Percentiles rank a stretch among this genome's conserved stretches.
These are phyloP conservation scores for Ophiocordyceps robertsii DNA, from an alignment of 2,329 filamentous ascomycete species.

Conservation along the genomic window DNA sequence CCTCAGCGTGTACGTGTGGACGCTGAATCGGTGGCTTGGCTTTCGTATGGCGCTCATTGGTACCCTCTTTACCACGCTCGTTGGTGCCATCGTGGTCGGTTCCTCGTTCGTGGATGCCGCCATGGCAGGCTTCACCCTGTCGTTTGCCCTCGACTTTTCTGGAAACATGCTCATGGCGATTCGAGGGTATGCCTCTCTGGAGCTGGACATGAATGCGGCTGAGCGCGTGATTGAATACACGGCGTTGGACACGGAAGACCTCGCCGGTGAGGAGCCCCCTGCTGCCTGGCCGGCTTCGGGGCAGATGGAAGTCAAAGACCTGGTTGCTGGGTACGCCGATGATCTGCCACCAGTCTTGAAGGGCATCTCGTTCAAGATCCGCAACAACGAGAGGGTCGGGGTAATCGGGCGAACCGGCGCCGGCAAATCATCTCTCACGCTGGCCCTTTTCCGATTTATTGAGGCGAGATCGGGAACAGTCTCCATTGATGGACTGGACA, in stretches of 20 bases:
- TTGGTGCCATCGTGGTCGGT: slow-evolving; percentile 50
- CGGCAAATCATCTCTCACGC: slow-evolving; percentile 62
- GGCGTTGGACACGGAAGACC: slow-evolving; percentile 52
- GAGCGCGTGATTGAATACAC: slow-evolving; percentile 68
- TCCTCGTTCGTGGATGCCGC: slow-evolving; percentile 51
- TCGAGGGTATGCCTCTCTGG: slow-evolving; percentile 54
- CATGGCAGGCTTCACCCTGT: slow-evolving; percentile 62
- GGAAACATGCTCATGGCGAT: slow-evolving; percentile 51
- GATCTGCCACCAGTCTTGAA: slow-evolving; percentile 60
- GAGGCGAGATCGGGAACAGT: slow-evolving; percentile 54
- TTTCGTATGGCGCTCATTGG: slow-evolving; percentile 60
- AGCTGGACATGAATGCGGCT: slow-evolving; percentile 67
- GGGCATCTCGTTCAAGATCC: slow-evolving; percentile 52
- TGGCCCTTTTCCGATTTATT: slow-evolving; percentile 67
- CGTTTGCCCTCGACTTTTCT: slow-evolving; percentile 60
- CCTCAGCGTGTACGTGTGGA: slow-evolving; percentile 53
- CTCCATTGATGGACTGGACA: slow-evolving; percentile 60
- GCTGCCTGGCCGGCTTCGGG: slow-evolving; percentile 67
- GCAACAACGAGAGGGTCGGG: slow-evolving; percentile 57
- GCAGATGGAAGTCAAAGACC: slow-evolving; percentile 55
- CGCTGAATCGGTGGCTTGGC: slow-evolving; percentile 66
- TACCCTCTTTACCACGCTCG: slow-evolving; percentile 51
- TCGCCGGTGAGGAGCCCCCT: slow-evolving; percentile 46
- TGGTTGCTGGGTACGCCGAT: slow-evolving; percentile 58
- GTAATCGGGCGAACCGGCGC: slow-evolving; percentile 68